Percentiles rank a stretch among this genome's conserved stretches.
Evolutionary conservation across 345 rosid genomes (phyloP).

Genomic region (Corymbia maculata): DNA sequence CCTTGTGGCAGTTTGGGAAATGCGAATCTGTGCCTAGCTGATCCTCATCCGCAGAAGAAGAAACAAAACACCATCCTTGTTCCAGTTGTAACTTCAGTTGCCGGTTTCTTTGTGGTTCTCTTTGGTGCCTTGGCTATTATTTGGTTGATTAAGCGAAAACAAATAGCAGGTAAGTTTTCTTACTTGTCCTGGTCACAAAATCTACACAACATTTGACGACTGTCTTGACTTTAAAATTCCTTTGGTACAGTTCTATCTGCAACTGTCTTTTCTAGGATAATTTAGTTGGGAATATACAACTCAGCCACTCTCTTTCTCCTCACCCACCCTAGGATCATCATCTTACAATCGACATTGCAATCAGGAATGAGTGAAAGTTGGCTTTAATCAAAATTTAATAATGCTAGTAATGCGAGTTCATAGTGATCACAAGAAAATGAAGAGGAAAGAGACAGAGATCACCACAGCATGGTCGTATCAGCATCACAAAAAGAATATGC

Average conservation of each 20-base stretch:
- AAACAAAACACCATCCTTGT: neutral
- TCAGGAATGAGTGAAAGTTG: neutral
- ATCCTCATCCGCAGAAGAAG: neutral
- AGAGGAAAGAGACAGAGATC: neutral
- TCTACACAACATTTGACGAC: fast-evolving
- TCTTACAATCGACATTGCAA: neutral
- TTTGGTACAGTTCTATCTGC: neutral
- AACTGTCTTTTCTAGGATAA: neutral
- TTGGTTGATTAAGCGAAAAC: neutral
- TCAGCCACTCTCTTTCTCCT: neutral
- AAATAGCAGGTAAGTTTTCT: neutral
- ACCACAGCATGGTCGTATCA: neutral
- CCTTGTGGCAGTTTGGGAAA: conserved; percentile 22
- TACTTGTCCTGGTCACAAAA: neutral
- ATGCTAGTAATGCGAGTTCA: neutral
- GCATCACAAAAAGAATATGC: neutral
- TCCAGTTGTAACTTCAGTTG: neutral
- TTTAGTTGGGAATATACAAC: neutral
- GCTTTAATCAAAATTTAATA: neutral
- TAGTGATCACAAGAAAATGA: neutral
- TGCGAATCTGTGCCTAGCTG: conserved; percentile 4
- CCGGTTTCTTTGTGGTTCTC: neutral
- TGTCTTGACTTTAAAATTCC: neutral
- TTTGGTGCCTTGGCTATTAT: neutral
- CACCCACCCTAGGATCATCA: neutral